Evolutionary conservation across 768 basidiomycete species (phyloP), one percentile per base, ranked within the genome.

Genomic region (Gelatoporia subvermispora): DNA sequence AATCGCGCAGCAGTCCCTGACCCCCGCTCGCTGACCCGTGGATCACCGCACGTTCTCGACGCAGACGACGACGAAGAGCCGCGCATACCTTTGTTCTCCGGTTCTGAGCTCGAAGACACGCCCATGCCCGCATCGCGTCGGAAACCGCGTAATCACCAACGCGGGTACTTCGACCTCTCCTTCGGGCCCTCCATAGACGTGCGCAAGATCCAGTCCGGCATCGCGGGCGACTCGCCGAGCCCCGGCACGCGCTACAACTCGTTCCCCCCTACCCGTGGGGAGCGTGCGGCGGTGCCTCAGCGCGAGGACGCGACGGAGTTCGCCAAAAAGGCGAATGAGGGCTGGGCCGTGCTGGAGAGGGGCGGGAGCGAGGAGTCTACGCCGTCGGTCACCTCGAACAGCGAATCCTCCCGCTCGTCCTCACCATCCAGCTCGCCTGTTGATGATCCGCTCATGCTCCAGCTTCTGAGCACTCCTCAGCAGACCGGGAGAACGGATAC

Each of bases 151-250:
- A 74, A 82, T 53, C 85, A 85, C 60, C 73, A 73, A 49, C 72
- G 82, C 8, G 78, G 82, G 4, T 80, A 79, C 58, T 73, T 78
- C 47, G 79, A 83, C 51, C 50, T 68, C 22, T 54, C 51, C 41
- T 20, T 25, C 47, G 34, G 38, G 17, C 17, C 35, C n/a, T 55
- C 53, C 22, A 48, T 65, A 4, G 57, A 49, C 15, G 47, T 78
- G 48, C 73, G 68, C 52, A 65, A 61, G 55, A 82, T 81, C 13
- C 77, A 78, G 3, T 70, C 76, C 4, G 76, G 76, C 3, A 72
- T 75, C 34, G 75, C 65, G 60, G 49, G 53, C 48, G 43, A 40
- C 48, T 11, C 38, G 2, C 47, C 50, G 21, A 41, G 43, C 23
- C 28, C 28, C 28, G 28, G 28, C 28, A 22, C 38, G 8, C 38